These are phyloP conservation scores for Tolypocladium pustulatum DNA, from an alignment of 2,329 filamentous ascomycete genomes.

Conservation along the genomic window DNA sequence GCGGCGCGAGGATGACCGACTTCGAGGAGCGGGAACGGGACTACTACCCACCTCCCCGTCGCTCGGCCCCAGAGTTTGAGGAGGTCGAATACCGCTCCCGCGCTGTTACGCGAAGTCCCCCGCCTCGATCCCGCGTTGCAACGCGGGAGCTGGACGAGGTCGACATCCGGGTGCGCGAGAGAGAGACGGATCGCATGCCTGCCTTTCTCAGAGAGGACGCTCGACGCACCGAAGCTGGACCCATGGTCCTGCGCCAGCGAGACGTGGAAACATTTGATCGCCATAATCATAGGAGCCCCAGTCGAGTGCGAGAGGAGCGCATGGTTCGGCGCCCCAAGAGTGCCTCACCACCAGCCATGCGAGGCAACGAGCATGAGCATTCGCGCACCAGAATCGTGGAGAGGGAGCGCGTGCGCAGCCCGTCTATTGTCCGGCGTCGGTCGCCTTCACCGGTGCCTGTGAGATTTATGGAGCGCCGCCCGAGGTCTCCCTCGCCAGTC, in stretches of 20 bases:
- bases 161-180: slow-evolving; percentile 32
- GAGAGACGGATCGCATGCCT: slow-evolving; percentile 33
- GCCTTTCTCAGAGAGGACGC: slow-evolving; percentile 41
- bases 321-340: slow-evolving; percentile 32
- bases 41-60: slow-evolving; percentile 25
- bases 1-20: slow-evolving; percentile 18
- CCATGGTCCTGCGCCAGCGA: slow-evolving; percentile 42
- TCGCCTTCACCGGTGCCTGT: slow-evolving; percentile 18
- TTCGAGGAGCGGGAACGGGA: slow-evolving; percentile 39
- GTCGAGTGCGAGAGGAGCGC: slow-evolving; percentile 31
- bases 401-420: slow-evolving; percentile 27
- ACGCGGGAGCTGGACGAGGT: slow-evolving; percentile 21
- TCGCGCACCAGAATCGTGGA: slow-evolving; percentile 26
- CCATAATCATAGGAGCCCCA: slow-evolving; percentile 32
- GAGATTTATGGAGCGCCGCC: slow-evolving; percentile 26
- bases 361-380: slow-evolving; percentile 21
- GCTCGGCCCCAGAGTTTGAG: slow-evolving; percentile 16
- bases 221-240: slow-evolving; percentile 36
- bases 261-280: slow-evolving; percentile 46
- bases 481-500: slow-evolving; percentile 25
- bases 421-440: slow-evolving; percentile 19
- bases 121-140: slow-evolving; percentile 12
- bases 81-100: slow-evolving; percentile 14
- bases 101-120: slow-evolving; percentile 13
- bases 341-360: slow-evolving; percentile 24